Evolutionary conservation across 2,329 filamentous ascomycete genomes (phyloP), one percentile per base, ranked within the genome.

Genomic region (Neonectria sp.): DNA sequence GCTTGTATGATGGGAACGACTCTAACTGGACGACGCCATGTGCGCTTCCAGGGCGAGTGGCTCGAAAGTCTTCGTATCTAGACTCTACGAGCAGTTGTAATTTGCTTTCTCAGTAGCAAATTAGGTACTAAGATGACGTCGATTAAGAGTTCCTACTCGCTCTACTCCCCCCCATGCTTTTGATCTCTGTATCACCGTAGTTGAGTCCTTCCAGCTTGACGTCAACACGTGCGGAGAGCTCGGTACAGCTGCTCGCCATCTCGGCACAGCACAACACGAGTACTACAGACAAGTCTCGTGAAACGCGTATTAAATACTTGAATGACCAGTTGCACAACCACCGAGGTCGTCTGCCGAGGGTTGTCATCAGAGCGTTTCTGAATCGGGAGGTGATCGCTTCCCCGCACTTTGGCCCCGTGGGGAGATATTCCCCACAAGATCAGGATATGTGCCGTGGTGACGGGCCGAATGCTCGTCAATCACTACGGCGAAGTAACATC

Each of bases 371-470:
- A 17, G 15, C 13, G 17, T 11, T 21, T 11, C 17, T 9, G 6
- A n/a, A 52, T 24, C 24, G 49, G n/a, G 29, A 33, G 29, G 17
- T 5, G n/a, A 33, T n/a, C 17, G 3, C 29, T 52, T 29, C 49
- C 49, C 49, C 49, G 27, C 49, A 52, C 29, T 52, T 52, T 52
- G 29, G 4, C 29, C 49, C 49, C 49, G 29, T 52, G 29, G 49
- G n/a, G 49, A 24, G 49, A 52, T 21, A 2, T 3, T 35, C 48
- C 27, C 49, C 29, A 6, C 49, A 24, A 6, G 17, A 33, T 29
- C 49, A 33, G 49, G 29, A 33, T 52, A 35, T 31, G 27, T 33
- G n/a, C 49, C n/a, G 17, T 13, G 4, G 29, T 43, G 40, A 43
- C 40, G 40, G 40, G 40, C 40, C 40, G 40, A 43, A 43, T 43